These are phyloP conservation scores for Alternaria tenuissima DNA, from an alignment of 2,329 filamentous ascomycete species.

Conservation along the genomic window DNA sequence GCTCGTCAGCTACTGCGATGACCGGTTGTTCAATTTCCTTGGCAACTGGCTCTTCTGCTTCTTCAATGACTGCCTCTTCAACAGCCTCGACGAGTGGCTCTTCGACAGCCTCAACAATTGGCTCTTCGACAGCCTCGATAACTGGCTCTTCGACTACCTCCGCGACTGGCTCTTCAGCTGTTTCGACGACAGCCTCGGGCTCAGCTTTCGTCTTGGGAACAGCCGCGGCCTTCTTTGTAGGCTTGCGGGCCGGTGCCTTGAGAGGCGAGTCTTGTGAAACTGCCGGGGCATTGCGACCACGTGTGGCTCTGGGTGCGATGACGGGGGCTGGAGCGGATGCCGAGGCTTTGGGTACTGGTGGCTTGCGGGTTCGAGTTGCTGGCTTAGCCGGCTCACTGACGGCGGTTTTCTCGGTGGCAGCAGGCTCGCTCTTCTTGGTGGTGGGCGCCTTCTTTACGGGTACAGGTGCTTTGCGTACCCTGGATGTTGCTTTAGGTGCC, in stretches of 20 bases:
- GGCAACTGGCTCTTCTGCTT: not conserved
- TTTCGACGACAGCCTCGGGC: slow-evolving; percentile 13
- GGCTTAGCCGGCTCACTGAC: slow-evolving; percentile 27
- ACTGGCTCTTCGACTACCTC: not conserved
- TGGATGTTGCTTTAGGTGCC: slow-evolving; percentile 24
- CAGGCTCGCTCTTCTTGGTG: slow-evolving; percentile 18
- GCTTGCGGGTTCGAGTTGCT: slow-evolving; percentile 31
- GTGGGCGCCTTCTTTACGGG: slow-evolving; percentile 22
- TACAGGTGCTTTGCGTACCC: slow-evolving; percentile 30
- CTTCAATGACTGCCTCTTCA: not conserved
- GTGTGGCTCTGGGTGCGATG: slow-evolving; percentile 28
- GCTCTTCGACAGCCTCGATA: not conserved
- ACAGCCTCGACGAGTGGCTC: not conserved
- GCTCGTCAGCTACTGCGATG: not conserved
- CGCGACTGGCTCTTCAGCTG: slow-evolving; percentile 15
- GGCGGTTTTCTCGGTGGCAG: slow-evolving; percentile 16
- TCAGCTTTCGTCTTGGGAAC: slow-evolving; percentile 21
- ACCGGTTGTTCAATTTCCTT: not conserved
- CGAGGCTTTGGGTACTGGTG: slow-evolving; percentile 21
- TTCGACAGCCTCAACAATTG: too few relatives aligned
- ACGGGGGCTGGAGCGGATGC: slow-evolving; percentile 18
- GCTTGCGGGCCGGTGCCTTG: slow-evolving; percentile 39
- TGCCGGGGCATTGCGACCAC: slow-evolving; percentile 29
- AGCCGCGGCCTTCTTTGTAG: slow-evolving; percentile 27
- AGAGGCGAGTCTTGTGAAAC: slow-evolving; percentile 35